Percentiles rank a stretch among this genome's conserved stretches.
phyloP scores from a whole-genome alignment of 352 stramenopile genomes.

The Phytophthora fragariaefolia region DNA sequence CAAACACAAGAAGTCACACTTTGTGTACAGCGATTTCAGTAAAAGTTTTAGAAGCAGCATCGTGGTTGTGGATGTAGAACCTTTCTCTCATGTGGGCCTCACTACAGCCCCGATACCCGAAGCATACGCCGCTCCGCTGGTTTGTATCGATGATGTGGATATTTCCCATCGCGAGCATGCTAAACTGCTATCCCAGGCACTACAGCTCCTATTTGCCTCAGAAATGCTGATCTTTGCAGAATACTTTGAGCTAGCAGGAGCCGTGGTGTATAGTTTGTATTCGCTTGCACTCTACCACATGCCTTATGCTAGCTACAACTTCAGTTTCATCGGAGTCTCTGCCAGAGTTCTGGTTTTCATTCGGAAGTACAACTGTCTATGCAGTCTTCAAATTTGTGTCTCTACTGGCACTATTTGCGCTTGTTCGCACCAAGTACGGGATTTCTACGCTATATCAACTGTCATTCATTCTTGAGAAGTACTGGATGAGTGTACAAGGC shows the following conservation, averaged over 20 bases:
- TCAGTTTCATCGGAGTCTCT: slow-evolving; percentile 19
- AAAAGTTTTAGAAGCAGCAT: neutral
- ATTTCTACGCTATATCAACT: slow-evolving; percentile 32
- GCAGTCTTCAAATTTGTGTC: slow-evolving; percentile 9
- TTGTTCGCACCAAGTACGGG: slow-evolving; percentile 32
- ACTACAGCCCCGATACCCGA: neutral
- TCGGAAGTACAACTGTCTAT: slow-evolving; percentile 4
- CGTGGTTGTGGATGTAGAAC: neutral
- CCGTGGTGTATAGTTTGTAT: slow-evolving; percentile 37
- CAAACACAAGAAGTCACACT: neutral
- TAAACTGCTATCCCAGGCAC: slow-evolving; percentile 20
- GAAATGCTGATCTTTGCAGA: slow-evolving; percentile 35
- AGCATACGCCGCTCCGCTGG: neutral
- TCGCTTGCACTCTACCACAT: slow-evolving; percentile 18
- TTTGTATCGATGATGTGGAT: slow-evolving; percentile 19
- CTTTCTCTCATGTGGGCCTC: neutral
- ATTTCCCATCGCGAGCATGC: slow-evolving; percentile 22
- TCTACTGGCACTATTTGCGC: neutral
- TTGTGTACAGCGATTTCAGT: neutral
- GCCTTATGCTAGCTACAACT: slow-evolving; percentile 22
- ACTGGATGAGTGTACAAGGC: slow-evolving; percentile 21
- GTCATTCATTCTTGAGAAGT: slow-evolving; percentile 36
- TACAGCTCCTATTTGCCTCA: slow-evolving; percentile 34
- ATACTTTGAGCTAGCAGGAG: slow-evolving; percentile 37
- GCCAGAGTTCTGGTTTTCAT: slow-evolving; percentile 3